Evolutionary conservation across 169 alveolate genomes (phyloP), one percentile per base, ranked within the genome.

Genomic region (Cryptosporidium canis): DNA sequence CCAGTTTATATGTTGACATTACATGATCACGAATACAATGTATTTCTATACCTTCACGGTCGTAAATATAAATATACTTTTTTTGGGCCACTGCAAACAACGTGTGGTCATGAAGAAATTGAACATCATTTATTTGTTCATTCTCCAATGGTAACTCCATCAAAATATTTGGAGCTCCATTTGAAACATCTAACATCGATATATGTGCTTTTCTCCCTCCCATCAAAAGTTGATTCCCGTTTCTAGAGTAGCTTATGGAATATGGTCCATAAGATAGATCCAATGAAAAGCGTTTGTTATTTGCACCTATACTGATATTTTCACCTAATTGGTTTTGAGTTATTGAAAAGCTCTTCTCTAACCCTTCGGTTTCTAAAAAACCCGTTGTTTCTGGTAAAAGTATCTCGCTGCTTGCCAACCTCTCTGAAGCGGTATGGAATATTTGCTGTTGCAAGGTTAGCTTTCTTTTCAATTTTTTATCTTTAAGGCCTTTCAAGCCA

Each of bases 131-230:
- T 33, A 95, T 90, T 66, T 87, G 87, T 66, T 96, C 97, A 64
- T 94, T 91, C 37, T 58, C 70, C 0, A 58, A 39, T 3, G 87
- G 72, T 9, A 77, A 41, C 31, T 77, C 87, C 33, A 45, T 39
- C n/a, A 61, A 12, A 24, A 77, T 77, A 66, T 91, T 83, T 68
- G 94, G 87, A 1, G 55, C 90, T 53, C 93, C 91, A 61, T 92
- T 93, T 95, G 97, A 95, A 9, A 77, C 44, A 85, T 97, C 96
- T 37, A 98, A 64, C 85, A 97, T 61, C 0, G 98, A 91, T 35
- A 98, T 71, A 71, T 96, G 98, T 3, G 99, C 99, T 85, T 96
- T 95, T 58, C 92, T 93, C 21, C 99, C 98, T 16, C 98, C 98
- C 47, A 96, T 71, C 39, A 95, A 91, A 85, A 97, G 90, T 85